Conservation (phyloP, 2,329 filamentous ascomycete genomes). For the Alternaria longipes region DNA sequence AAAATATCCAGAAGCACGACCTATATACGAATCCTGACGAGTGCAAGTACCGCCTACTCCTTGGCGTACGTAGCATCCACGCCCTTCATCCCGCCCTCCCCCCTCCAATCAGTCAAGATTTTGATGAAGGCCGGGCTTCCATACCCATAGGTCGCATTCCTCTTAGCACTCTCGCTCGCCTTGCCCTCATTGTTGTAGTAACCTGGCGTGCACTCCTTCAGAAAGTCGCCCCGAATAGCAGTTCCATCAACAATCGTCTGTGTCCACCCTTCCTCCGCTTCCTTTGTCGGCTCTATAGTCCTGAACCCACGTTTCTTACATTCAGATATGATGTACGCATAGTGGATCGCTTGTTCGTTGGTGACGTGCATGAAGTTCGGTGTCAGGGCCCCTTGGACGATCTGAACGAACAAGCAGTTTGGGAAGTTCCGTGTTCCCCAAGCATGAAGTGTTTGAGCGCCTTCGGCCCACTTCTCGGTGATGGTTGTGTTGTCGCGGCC, state of each 20-base stretch:
- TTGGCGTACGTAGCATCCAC: constrained; percentile 7
- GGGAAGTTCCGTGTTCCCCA: constrained; percentile 61
- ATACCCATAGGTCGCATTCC: constrained; percentile 38
- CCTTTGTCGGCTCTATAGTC: constrained; percentile 57
- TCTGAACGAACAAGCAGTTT: constrained; percentile 60
- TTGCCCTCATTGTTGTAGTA: constrained; percentile 58
- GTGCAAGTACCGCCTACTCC: not conserved
- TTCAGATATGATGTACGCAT: constrained; percentile 56
- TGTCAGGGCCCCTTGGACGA: constrained; percentile 33
- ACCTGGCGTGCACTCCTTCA: constrained; percentile 63
- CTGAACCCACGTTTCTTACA: constrained; percentile 41
- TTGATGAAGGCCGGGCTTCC: constrained; percentile 46
- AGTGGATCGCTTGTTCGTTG: constrained; percentile 50
- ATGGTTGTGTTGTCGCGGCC: constrained; percentile 59
- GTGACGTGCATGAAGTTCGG: constrained; percentile 42
- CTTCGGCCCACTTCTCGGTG: constrained; percentile 58
- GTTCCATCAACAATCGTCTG: constrained; percentile 55
- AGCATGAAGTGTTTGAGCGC: constrained; percentile 63
- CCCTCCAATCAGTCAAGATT: constrained; percentile 46
- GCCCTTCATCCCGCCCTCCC: constrained; percentile 40
- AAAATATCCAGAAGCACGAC: accelerated
- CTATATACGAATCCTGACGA: not conserved
- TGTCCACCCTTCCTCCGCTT: constrained; percentile 61
- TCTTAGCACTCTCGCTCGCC: not conserved
- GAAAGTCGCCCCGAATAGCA: constrained; percentile 50